Conservation (phyloP, 2,329 filamentous ascomycete species). For the Fonsecaea monophora region DNA sequence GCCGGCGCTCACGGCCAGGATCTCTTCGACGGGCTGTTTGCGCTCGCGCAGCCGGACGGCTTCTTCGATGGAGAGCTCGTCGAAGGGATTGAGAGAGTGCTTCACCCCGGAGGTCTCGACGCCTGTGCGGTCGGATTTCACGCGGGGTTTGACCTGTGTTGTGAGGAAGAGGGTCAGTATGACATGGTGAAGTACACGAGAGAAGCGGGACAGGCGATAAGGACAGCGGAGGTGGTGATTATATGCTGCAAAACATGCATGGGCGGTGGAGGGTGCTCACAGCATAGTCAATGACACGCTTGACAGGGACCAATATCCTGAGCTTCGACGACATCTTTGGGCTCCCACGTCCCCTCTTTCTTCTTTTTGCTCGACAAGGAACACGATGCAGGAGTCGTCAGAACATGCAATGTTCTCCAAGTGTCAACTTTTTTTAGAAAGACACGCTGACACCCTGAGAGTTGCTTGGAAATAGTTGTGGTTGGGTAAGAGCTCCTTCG, state of each 20-base stretch:
- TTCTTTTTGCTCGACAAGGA: neutral
- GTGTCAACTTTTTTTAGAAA: neutral
- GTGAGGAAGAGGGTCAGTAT: conserved; percentile 1
- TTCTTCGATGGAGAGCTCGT: conserved; percentile 97
- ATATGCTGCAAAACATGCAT: neutral
- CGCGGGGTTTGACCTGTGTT: conserved; percentile 69
- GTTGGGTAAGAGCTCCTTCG: neutral
- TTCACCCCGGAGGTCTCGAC: conserved; percentile 94
- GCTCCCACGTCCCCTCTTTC: conserved; percentile 1
- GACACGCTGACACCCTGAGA: neutral
- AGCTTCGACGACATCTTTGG: conserved; percentile 57
- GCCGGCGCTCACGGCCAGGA: conserved; percentile 86
- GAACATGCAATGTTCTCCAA: neutral
- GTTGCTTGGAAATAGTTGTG: neutral
- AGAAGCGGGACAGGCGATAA: neutral
- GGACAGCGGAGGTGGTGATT: neutral
- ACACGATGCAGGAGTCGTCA: conserved; percentile 8
- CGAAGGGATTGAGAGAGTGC: conserved; percentile 98
- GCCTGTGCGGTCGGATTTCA: conserved; percentile 77
- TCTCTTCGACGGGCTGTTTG: conserved; percentile 83
- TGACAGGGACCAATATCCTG: conserved; percentile 79
- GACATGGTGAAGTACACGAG: neutral
- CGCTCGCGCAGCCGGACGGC: conserved; percentile 92
- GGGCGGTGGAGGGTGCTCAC: conserved; percentile 57
- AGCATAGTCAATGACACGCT: conserved; percentile 86